These are phyloP conservation scores for Fonsecaea monophora DNA, from an alignment of 2,329 filamentous ascomycete genomes.

Conservation along the genomic window DNA sequence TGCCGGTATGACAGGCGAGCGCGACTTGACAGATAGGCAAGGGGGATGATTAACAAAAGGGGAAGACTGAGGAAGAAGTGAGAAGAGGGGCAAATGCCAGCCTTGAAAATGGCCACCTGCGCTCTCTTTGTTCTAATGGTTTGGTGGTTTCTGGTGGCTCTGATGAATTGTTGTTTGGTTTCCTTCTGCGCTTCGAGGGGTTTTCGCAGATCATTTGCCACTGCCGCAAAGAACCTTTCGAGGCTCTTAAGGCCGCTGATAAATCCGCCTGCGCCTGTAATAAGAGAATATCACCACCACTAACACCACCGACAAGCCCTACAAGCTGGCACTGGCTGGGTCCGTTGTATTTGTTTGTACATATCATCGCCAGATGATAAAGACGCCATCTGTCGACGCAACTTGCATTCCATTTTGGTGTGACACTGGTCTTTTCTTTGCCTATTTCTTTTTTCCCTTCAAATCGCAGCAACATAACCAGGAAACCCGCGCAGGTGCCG, in stretches of 20 bases:
- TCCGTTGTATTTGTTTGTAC: neutral
- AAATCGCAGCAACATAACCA: neutral
- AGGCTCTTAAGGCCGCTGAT: neutral
- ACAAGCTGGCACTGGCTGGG: neutral
- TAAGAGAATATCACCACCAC: neutral
- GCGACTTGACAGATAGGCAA: neutral
- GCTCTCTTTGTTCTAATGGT: neutral
- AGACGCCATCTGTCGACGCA: neutral
- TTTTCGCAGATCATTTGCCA: neutral
- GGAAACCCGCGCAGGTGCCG: neutral
- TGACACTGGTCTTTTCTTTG: neutral
- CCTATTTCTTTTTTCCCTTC: neutral
- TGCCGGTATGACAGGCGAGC: neutral
- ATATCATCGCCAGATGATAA: neutral
- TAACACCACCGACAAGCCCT: neutral
- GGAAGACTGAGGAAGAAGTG: neutral
- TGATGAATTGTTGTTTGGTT: neutral
- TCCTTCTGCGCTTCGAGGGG: neutral
- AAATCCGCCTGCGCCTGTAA: neutral
- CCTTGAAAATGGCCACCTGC: conserved; percentile 2
- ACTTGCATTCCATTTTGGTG: neutral
- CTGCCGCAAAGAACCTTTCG: neutral
- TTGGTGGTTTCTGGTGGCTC: no score
- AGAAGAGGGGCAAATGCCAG: neutral
- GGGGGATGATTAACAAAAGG: neutral